These are phyloP conservation scores for Dactylellina haptotyla DNA, from an alignment of 2,329 filamentous ascomycete genomes.

Conservation along the genomic window DNA sequence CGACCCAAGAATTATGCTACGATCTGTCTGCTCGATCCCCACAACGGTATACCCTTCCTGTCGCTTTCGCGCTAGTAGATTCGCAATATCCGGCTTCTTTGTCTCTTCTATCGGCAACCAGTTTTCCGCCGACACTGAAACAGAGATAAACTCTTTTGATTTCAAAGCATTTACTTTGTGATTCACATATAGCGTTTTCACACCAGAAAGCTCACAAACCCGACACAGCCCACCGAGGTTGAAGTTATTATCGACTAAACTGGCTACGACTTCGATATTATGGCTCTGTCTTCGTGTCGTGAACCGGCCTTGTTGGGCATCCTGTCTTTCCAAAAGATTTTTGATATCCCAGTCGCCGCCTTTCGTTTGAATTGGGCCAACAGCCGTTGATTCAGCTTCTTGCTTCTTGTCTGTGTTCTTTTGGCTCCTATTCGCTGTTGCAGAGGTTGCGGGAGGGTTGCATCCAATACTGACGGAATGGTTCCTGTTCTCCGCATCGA, in stretches of 20 bases:
- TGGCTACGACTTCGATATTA: constrained; percentile 62
- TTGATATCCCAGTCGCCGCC: constrained; percentile 63
- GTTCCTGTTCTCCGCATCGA: background rate
- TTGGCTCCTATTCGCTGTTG: constrained; percentile 56
- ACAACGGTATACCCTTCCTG: constrained; percentile 66
- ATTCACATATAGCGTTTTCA: constrained; percentile 63
- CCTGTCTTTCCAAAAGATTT: constrained; percentile 57
- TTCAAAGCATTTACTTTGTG: constrained; percentile 61
- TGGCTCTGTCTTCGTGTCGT: constrained; percentile 55
- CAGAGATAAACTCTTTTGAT: constrained; percentile 65
- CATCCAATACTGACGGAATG: constrained; percentile 53
- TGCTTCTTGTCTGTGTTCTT: constrained; percentile 25
- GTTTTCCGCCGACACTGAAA: constrained; percentile 65
- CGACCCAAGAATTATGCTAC: constrained; percentile 63
- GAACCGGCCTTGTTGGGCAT: constrained; percentile 55
- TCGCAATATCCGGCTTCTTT: constrained; percentile 59
- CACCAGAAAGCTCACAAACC: constrained; percentile 66
- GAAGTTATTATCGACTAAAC: constrained; percentile 58
- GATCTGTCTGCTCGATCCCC: constrained; percentile 68
- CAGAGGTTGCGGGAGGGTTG: constrained; percentile 57
- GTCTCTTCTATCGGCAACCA: constrained; percentile 65
- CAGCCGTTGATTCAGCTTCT: constrained; percentile 19
- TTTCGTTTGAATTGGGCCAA: constrained; percentile 66
- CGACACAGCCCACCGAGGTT: constrained; percentile 61
- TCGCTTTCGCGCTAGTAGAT: constrained; percentile 62